Conservation (phyloP, 2,329 filamentous ascomycete species). For the Macrophomina pseudophaseolina region DNA sequence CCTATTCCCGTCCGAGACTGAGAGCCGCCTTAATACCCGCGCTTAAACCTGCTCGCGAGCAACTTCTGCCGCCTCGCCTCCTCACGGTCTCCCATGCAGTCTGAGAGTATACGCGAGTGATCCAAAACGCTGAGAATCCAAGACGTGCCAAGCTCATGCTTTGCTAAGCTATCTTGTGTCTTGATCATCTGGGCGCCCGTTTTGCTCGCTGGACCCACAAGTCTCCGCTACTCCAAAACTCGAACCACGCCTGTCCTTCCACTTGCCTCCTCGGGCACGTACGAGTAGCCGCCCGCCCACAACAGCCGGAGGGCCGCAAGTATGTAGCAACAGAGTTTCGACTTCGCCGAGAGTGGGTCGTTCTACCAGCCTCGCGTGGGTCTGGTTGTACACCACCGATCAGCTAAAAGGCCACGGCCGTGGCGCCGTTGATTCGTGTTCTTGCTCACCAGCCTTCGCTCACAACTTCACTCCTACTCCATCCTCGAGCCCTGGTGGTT, state of each 20-base stretch:
- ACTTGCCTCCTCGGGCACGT: slow-evolving; percentile 13
- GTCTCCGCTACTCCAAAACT: slow-evolving; percentile 20
- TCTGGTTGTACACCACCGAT: neutral
- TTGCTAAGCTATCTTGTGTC: neutral
- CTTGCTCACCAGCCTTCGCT: slow-evolving; percentile 19
- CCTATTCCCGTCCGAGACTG: neutral
- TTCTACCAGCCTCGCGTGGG: neutral
- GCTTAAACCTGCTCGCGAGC: slow-evolving; percentile 7
- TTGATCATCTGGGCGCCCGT: slow-evolving; percentile 6
- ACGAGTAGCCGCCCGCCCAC: slow-evolving; percentile 12
- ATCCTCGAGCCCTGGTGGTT: slow-evolving; percentile 20
- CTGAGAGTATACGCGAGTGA: neutral
- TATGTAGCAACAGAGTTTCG: slow-evolving; percentile 25
- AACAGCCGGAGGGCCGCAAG: slow-evolving; percentile 7
- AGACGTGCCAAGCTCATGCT: slow-evolving; percentile 26
- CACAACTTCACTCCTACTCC: slow-evolving; percentile 12
- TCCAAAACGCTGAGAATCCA: slow-evolving; percentile 15
- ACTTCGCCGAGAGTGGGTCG: slow-evolving; percentile 8
- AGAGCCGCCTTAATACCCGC: neutral
- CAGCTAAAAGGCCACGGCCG: slow-evolving; percentile 14
- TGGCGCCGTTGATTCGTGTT: slow-evolving; percentile 4
- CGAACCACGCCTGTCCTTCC: slow-evolving; percentile 12
- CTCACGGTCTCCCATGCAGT: neutral
- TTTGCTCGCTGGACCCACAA: neutral
- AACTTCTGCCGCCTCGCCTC: neutral